Percentiles rank a stretch among this genome's conserved stretches.
Conservation (phyloP, 495 filamentous ascomycete genomes). For the Talaromyces ruber region DNA sequence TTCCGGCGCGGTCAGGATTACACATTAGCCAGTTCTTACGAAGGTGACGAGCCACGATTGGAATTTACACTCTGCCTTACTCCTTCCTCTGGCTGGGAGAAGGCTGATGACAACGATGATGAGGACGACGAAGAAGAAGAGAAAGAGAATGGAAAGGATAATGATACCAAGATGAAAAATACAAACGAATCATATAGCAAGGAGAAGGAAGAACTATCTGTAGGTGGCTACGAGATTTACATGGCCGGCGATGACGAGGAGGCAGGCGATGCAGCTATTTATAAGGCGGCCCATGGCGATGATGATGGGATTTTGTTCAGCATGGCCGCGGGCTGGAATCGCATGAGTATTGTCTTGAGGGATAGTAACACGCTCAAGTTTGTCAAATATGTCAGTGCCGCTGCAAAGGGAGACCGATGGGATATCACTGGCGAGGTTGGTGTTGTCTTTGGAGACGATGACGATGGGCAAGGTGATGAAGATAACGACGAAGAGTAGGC, state of each 20-base stretch:
- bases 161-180: background rate
- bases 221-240: conserved; percentile 86
- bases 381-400: conserved; percentile 87
- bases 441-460: conserved; percentile 33
- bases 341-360: conserved; percentile 76
- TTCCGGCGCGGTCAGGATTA: conserved; percentile 88
- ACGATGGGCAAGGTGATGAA: conserved; percentile 23
- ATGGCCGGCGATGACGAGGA: conserved; percentile 75
- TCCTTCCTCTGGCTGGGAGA: conserved; percentile 75
- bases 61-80: conserved; percentile 82
- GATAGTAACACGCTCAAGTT: conserved; percentile 83
- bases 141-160: conserved; percentile 10
- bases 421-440: conserved; percentile 65
- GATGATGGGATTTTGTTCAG: conserved; percentile 90
- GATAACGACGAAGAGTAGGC: background rate
- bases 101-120: conserved; percentile 49
- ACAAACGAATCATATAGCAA: background rate
- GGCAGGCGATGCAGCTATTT: conserved; percentile 52
- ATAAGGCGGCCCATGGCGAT: conserved; percentile 55
- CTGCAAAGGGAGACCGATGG: conserved; percentile 85
- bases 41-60: conserved; percentile 67
- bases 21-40: conserved; percentile 78
- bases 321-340: conserved; percentile 83
- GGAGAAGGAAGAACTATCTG: conserved; percentile 38
- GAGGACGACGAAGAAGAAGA: conserved; percentile 35